These are phyloP conservation scores for Rutstroemia sp. DNA, from an alignment of 2,329 filamentous ascomycete genomes.

Conservation along the genomic window DNA sequence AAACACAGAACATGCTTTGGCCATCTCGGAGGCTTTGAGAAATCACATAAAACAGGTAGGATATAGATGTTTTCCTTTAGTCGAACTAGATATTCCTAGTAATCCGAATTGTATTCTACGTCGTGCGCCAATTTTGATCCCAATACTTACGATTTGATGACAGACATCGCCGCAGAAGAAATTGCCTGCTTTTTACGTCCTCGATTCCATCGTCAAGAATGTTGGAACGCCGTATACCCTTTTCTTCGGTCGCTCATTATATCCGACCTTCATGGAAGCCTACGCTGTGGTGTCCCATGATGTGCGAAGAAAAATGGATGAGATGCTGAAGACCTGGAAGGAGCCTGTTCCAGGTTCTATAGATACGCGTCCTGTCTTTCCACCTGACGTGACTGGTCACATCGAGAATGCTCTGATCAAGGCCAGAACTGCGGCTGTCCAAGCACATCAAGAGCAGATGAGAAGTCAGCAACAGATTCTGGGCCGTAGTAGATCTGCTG, in stretches of 20 bases:
- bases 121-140: constrained; percentile 19
- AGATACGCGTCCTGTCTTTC: constrained; percentile 87
- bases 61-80: constrained; percentile 22
- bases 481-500: constrained; percentile 41
- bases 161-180: constrained; percentile 85
- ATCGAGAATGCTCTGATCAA: constrained; percentile 95
- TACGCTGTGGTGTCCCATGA: constrained; percentile 81
- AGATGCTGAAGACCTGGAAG: constrained; percentile 97
- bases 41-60: constrained; percentile 94
- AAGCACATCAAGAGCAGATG: constrained; percentile 48
- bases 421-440: constrained; percentile 54
- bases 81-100: constrained; percentile 15
- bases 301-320: constrained; percentile 86
- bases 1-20: constrained; percentile 90
- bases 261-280: constrained; percentile 92
- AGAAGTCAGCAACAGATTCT: constrained; percentile 49
- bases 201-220: constrained; percentile 98
- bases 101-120: constrained; percentile 10
- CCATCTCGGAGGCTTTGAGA: constrained; percentile 83
- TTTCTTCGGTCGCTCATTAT: constrained; percentile 87
- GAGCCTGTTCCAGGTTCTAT: constrained; percentile 90
- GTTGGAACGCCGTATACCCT: constrained; percentile 95
- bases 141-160: constrained; percentile 23
- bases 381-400: constrained; percentile 74
- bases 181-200: constrained; percentile 89